These are phyloP conservation scores for Sarcocystis neurona DNA, from an alignment of 169 alveolate species.

Conservation along the genomic window DNA sequence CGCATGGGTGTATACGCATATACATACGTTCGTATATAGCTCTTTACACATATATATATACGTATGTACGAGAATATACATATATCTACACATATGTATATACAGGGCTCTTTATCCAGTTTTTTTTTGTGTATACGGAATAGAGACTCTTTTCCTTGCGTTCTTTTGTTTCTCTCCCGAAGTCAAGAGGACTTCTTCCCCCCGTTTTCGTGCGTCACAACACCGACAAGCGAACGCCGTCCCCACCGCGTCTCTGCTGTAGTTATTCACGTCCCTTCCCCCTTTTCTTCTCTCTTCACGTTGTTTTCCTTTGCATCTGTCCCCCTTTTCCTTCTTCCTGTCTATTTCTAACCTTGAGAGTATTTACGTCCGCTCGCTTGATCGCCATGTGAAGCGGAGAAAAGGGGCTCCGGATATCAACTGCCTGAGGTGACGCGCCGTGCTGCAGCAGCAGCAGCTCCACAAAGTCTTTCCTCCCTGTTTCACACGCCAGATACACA, in stretches of 20 bases:
- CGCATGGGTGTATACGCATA: neutral
- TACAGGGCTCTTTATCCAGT: neutral
- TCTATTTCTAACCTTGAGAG: constrained; percentile 44
- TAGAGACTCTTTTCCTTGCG: too few species aligned
- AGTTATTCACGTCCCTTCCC: too few species aligned
- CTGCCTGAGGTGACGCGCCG: constrained; percentile 69
- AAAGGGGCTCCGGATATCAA: constrained; percentile 70
- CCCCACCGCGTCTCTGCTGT: too few species aligned
- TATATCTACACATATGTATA: neutral
- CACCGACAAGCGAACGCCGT: too few species aligned
- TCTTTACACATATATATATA: neutral
- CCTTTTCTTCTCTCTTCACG: too few species aligned
- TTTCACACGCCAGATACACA: constrained; percentile 82
- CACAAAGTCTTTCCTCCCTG: constrained; percentile 76
- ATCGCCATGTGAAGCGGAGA: constrained; percentile 63
- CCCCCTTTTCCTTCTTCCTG: too few species aligned
- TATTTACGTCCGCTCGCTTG: constrained; percentile 59
- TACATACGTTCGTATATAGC: constrained; percentile 3
- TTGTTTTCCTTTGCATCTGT: too few species aligned
- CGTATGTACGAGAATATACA: neutral
- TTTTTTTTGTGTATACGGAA: neutral
- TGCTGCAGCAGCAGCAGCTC: constrained; percentile 71
- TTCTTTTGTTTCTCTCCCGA: too few species aligned
- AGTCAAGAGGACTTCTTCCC: too few species aligned
- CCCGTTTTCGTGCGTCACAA: too few species aligned